Evolutionary conservation across 768 basidiomycete species (phyloP).

Genomic region (Jaapia argillacea): DNA sequence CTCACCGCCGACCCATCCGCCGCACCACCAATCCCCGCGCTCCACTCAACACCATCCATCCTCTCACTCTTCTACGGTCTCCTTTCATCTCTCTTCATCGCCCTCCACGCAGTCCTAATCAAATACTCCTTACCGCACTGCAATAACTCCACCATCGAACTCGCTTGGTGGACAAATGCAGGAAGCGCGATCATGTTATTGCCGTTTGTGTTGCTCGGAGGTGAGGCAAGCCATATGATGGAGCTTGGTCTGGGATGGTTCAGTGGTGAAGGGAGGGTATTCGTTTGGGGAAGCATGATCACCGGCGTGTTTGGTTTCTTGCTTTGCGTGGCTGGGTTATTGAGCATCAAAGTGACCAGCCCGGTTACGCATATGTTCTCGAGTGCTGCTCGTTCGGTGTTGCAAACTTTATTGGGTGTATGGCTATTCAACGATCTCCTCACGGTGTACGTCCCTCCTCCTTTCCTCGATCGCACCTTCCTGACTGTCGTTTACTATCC

Average conservation of each 20-base stretch:
- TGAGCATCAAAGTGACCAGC: conserved; percentile 76
- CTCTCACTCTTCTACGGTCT: conserved; percentile 61
- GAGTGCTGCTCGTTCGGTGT: conserved; percentile 58
- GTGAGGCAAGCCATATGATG: conserved; percentile 36
- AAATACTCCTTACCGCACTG: conserved; percentile 60
- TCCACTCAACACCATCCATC: conserved; percentile 39
- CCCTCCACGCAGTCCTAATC: conserved; percentile 66
- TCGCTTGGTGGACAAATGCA: conserved; percentile 73
- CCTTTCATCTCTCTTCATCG: conserved; percentile 66
- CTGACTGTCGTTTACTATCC: conserved; percentile 5
- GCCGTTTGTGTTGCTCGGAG: conserved; percentile 49
- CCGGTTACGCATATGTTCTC: conserved; percentile 85
- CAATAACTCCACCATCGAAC: conserved; percentile 60
- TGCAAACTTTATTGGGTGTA: conserved; percentile 76
- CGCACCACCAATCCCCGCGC: too few relatives aligned
- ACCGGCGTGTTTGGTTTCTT: conserved; percentile 78
- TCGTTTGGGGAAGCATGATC: conserved; percentile 53
- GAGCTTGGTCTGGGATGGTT: conserved; percentile 26
- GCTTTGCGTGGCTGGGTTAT: conserved; percentile 66
- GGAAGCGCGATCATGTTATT: conserved; percentile 57
- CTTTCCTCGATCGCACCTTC: conserved; percentile 1
- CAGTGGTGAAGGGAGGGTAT: conserved; percentile 41
- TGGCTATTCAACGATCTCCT: conserved; percentile 69
- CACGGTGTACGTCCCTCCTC: conserved; percentile 40
- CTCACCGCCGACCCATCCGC: conserved; percentile 29